Evolutionary conservation across 169 alveolate genomes (phyloP).

Genomic region (Neospora caninum): DNA sequence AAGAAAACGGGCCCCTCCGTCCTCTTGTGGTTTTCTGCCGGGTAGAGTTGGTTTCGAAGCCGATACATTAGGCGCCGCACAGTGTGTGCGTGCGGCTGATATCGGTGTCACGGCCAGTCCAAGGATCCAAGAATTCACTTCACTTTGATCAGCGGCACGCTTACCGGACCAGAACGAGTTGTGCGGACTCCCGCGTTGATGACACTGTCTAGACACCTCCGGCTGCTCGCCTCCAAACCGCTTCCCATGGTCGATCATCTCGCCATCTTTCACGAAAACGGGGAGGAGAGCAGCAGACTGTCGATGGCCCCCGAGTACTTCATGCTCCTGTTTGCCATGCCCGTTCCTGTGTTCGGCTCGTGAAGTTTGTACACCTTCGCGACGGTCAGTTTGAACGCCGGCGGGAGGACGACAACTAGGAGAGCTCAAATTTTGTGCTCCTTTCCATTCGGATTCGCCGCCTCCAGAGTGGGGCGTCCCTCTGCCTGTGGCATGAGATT

Average conservation of each 20-base stretch:
- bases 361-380: not conserved
- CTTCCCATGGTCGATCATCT: conserved; percentile 1
- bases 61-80: too few species aligned
- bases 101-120: too few species aligned
- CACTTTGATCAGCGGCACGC: not conserved
- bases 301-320: not conserved
- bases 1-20: too few species aligned
- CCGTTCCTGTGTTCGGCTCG: not conserved
- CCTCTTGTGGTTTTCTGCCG: too few species aligned
- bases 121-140: too few species aligned
- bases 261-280: not conserved
- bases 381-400: not conserved
- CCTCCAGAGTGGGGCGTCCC: not conserved
- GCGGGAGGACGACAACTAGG: not conserved
- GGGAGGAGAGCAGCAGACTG: conserved; percentile 1
- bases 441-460: not conserved
- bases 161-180: not conserved
- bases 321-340: not conserved
- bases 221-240: conserved; percentile 17
- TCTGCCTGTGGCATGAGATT: not conserved
- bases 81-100: too few species aligned
- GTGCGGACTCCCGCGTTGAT: not conserved
- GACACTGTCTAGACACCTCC: not conserved
- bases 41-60: too few species aligned
- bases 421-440: not conserved